Evolutionary conservation across 2,329 filamentous ascomycete species (phyloP), one percentile per base, ranked within the genome.

Genomic region (Trichoderma sp.): DNA sequence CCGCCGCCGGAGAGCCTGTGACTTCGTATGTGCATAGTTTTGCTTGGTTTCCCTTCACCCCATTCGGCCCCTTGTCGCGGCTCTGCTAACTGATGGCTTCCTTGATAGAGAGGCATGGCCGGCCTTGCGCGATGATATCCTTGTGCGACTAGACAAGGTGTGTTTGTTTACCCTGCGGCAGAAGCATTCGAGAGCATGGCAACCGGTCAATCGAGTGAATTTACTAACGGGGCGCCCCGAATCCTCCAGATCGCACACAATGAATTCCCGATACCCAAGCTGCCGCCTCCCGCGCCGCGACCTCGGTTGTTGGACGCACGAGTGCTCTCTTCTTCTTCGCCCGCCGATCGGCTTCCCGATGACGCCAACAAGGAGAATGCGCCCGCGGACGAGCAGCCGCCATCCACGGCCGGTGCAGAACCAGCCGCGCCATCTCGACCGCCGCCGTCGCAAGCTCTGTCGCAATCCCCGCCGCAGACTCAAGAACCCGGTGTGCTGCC

Each of bases 221-320:
- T 65, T 29, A 9, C 61, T 64, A 35, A 64, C 37, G 37, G 5
- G n/a, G 34, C 12, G 7, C 4, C 32, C 2, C 17, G 15, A 15
- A 42, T 42, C 25, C 32, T 1, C 0, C 56, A 96, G 92, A 94
- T 93, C 72, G 87, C 91, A 48, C 86, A 87, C 77, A 84, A 88
- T 76, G 89, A 90, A 63, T 97, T 97, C 73, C 89, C 91, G 50
- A 89, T 90, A 72, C 91, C 91, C 12, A 83, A 81, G 64, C 79
- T 87, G 63, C 84, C 85, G 37, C 79, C 81, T 17, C 80, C 80
- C 13, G 79, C 79, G 78, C 80, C 69, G 74, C 80, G 72, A 64
- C 72, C 72, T 75, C 81, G 65, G 75, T 80, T 68, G 74, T 76
- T 72, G 79, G 76, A 78, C 68, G 77, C 77, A 68, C 81, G 79